These are phyloP conservation scores for Nigrospora oryzae DNA, from an alignment of 2,329 filamentous ascomycete genomes.

Conservation along the genomic window DNA sequence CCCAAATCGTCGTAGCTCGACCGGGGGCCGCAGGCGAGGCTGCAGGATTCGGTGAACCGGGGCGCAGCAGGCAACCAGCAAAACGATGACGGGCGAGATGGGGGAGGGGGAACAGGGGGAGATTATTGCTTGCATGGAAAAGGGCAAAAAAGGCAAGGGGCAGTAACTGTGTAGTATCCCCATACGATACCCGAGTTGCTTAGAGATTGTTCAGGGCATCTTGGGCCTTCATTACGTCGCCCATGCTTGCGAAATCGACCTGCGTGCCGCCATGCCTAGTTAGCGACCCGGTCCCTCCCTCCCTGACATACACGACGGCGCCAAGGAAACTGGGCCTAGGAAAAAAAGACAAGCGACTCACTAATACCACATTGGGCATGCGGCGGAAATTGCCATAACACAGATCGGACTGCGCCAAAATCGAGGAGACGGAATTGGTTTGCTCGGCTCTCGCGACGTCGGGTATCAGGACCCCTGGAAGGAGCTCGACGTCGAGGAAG, in stretches of 20 bases:
- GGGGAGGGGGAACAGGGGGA: no score
- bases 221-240: slow-evolving; percentile 1
- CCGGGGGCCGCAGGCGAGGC: no score
- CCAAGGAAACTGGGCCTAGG: not conserved
- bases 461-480: slow-evolving; percentile 26
- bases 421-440: slow-evolving; percentile 38
- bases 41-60: no score
- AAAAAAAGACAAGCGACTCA: slow-evolving; percentile 13
- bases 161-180: not conserved
- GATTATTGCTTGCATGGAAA: no score
- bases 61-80: no score
- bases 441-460: slow-evolving; percentile 21
- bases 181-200: not conserved
- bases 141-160: no score
- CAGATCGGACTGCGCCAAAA: slow-evolving; percentile 28
- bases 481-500: slow-evolving; percentile 22
- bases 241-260: slow-evolving; percentile 1
- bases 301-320: not conserved
- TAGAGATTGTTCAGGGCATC: not conserved
- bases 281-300: not conserved
- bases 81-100: no score
- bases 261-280: not conserved
- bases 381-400: slow-evolving; percentile 21
- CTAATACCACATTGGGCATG: slow-evolving; percentile 27
- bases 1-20: no score